phyloP scores from a whole-genome alignment of 805 yeast genomes.

The Tetrapisispora pingtungensis region DNA sequence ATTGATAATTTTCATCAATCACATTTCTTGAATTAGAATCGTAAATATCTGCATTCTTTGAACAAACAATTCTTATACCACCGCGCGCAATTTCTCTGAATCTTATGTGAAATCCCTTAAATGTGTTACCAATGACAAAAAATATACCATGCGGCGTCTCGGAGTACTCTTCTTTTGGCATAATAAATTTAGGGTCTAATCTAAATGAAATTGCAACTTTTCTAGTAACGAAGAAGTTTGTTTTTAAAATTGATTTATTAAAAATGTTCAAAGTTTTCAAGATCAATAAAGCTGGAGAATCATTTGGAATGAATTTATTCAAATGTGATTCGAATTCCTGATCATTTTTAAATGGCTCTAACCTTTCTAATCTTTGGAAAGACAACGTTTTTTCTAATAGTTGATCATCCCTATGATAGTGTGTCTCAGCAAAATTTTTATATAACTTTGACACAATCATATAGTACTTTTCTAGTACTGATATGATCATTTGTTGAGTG shows the following conservation, averaged over 20 bases:
- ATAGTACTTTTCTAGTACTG: conserved; percentile 59
- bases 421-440: conserved; percentile 84
- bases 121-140: conserved; percentile 90
- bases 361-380: conserved; percentile 73
- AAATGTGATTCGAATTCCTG: conserved; percentile 64
- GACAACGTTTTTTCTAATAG: conserved; percentile 67
- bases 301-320: conserved; percentile 57
- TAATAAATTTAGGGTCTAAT: conserved; percentile 65
- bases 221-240: conserved; percentile 87
- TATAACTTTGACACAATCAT: conserved; percentile 73
- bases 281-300: conserved; percentile 69
- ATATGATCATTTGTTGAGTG: conserved; percentile 73
- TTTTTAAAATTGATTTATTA: conserved; percentile 80
- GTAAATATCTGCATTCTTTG: conserved; percentile 78
- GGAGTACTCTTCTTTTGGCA: conserved; percentile 82
- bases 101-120: conserved; percentile 94
- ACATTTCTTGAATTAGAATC: conserved; percentile 74
- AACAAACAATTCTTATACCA: conserved; percentile 90
- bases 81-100: conserved; percentile 97
- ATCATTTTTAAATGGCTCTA: conserved; percentile 63
- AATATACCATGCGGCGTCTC: conserved; percentile 92
- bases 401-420: conserved; percentile 50
- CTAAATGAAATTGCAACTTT: conserved; percentile 93
- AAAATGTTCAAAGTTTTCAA: conserved; percentile 73
- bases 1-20: conserved; percentile 92